phyloP scores from a whole-genome alignment of 2,329 filamentous ascomycete genomes.

The Metarhizium robertsii region DNA sequence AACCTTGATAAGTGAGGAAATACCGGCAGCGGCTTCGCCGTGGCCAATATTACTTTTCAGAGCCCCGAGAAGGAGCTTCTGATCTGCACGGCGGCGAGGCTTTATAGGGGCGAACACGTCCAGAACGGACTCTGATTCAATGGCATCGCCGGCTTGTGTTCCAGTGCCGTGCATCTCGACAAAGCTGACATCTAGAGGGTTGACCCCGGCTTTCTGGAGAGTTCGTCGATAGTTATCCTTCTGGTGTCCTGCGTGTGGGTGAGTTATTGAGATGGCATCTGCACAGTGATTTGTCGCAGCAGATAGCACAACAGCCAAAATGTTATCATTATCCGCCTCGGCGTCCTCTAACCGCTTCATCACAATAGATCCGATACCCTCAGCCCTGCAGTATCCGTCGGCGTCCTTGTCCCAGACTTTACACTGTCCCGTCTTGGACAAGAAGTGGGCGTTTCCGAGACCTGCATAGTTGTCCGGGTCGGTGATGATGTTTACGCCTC shows the following conservation, averaged over 20 bases:
- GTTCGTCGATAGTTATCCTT: conserved; percentile 49
- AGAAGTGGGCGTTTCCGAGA: conserved; percentile 56
- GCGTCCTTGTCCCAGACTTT: conserved; percentile 44
- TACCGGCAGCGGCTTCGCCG: conserved; percentile 43
- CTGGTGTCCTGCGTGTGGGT: conserved; percentile 57
- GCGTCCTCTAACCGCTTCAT: conserved; percentile 40
- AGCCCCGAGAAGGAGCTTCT: conserved; percentile 14
- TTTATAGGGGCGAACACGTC: conserved; percentile 28
- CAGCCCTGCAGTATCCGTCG: conserved; percentile 46
- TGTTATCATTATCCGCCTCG: conserved; percentile 52
- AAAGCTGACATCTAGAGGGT: conserved; percentile 67
- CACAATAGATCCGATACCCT: conserved; percentile 37
- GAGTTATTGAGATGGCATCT: conserved; percentile 62
- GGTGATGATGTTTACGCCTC: conserved; percentile 55
- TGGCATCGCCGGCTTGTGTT: conserved; percentile 74
- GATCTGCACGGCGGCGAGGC: neutral
- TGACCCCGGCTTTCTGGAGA: conserved; percentile 60
- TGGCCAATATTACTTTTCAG: conserved; percentile 57
- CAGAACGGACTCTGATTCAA: conserved; percentile 70
- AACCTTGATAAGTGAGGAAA: conserved; percentile 47
- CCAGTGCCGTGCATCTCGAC: conserved; percentile 87
- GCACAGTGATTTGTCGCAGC: conserved; percentile 64
- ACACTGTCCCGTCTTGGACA: conserved; percentile 25
- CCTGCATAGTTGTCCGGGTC: conserved; percentile 58
- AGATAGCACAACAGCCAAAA: conserved; percentile 51